Evolutionary conservation across 2,329 filamentous ascomycete species (phyloP).

Genomic region (Sclerotinia minor): DNA sequence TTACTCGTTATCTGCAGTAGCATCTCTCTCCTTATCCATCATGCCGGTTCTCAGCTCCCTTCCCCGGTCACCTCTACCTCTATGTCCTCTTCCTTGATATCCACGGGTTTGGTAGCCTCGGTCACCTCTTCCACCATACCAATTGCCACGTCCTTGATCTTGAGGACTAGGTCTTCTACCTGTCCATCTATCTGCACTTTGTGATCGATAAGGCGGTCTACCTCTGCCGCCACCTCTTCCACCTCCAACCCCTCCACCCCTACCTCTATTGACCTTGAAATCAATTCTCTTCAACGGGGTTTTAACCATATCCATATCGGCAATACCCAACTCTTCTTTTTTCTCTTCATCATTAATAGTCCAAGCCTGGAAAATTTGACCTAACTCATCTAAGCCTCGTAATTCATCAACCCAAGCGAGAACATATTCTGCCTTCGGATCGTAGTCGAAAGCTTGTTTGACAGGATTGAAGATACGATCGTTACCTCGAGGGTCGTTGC

Average conservation of each 20-base stretch:
- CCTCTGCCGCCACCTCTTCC: constrained; percentile 24
- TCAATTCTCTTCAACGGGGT: constrained; percentile 65
- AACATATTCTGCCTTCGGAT: constrained; percentile 67
- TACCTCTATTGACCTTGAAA: constrained; percentile 53
- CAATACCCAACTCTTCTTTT: constrained; percentile 57
- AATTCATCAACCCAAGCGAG: constrained; percentile 73
- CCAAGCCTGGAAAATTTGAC: constrained; percentile 69
- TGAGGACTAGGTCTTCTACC: constrained; percentile 10
- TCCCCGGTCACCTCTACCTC: constrained; percentile 24
- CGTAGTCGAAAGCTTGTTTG: constrained; percentile 78
- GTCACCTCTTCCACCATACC: constrained; percentile 22
- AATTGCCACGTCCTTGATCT: constrained; percentile 19
- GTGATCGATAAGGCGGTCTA: constrained; percentile 18
- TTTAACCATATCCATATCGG: constrained; percentile 63
- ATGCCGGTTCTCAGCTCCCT: constrained; percentile 22
- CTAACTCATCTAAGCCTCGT: constrained; percentile 47
- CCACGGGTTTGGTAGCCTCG: constrained; percentile 16
- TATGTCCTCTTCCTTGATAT: constrained; percentile 24
- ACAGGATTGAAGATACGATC: constrained; percentile 75
- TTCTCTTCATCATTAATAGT: constrained; percentile 57
- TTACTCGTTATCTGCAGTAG: constrained; percentile 9
- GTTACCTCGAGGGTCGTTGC: constrained; percentile 73
- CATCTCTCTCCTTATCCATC: constrained; percentile 24
- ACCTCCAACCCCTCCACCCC: constrained; percentile 21
- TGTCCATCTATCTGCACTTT: constrained; percentile 16